Evolutionary conservation across 169 alveolate genomes (phyloP).

Genomic region (Cryptosporidium sp.): DNA sequence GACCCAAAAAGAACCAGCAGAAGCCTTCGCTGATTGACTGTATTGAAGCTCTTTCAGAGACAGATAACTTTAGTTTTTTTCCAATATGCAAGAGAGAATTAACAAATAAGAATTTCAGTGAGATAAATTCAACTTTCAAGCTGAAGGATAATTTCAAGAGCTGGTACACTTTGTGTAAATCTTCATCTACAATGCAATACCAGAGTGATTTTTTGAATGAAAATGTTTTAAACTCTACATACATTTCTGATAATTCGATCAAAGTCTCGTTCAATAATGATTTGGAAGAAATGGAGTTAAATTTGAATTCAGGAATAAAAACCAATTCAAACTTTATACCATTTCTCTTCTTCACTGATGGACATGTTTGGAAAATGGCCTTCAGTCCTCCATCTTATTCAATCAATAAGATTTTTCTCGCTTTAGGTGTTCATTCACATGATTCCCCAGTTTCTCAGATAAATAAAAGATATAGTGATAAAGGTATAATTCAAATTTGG

Average conservation of each 20-base stretch:
- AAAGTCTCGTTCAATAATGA: neutral
- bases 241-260: neutral
- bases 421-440: constrained; percentile 27
- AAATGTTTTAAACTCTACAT: neutral
- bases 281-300: neutral
- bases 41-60: constrained; percentile 35
- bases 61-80: constrained; percentile 50
- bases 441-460: constrained; percentile 45
- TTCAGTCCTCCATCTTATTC: constrained; percentile 51
- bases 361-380: constrained; percentile 71
- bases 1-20: constrained; percentile 51
- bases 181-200: neutral
- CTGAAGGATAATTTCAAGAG: neutral
- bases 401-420: neutral
- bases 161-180: constrained; percentile 2
- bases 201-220: neutral
- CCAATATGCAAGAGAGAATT: constrained; percentile 14
- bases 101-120: neutral
- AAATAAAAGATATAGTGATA: constrained; percentile 24
- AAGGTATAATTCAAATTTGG: constrained; percentile 56
- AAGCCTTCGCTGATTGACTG: constrained; percentile 17
- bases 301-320: neutral
- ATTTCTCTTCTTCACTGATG: constrained; percentile 19
- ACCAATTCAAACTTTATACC: constrained; percentile 37
- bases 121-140: neutral